Percentiles rank a stretch among this genome's conserved stretches.
Conservation (phyloP, 2,329 filamentous ascomycete species). For the Hypocreales sp. region DNA sequence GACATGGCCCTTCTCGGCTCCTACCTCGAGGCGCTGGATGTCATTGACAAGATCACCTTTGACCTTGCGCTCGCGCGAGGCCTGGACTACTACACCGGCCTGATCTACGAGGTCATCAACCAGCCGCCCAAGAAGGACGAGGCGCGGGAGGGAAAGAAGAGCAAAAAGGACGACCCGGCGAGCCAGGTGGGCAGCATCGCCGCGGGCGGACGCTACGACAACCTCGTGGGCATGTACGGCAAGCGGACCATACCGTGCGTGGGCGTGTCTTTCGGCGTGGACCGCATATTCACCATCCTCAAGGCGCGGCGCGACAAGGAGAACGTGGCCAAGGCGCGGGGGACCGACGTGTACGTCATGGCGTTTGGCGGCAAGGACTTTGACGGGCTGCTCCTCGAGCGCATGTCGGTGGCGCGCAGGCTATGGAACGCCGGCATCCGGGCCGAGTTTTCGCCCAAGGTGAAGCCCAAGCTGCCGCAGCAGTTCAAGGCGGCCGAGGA, state of each 20-base stretch:
- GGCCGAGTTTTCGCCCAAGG: slow-evolving; percentile 80
- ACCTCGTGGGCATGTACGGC: slow-evolving; percentile 87
- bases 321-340: slow-evolving; percentile 45
- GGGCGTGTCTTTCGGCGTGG: slow-evolving; percentile 75
- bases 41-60: slow-evolving; percentile 64
- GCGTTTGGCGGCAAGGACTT: slow-evolving; percentile 81
- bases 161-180: slow-evolving; percentile 36
- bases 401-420: slow-evolving; percentile 61
- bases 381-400: slow-evolving; percentile 64
- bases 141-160: slow-evolving; percentile 23
- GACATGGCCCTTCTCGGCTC: slow-evolving; percentile 70
- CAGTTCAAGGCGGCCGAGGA: slow-evolving; percentile 91
- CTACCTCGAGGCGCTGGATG: slow-evolving; percentile 66
- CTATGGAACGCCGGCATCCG: slow-evolving; percentile 74
- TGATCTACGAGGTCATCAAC: slow-evolving; percentile 83
- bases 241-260: slow-evolving; percentile 57
- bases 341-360: slow-evolving; percentile 79
- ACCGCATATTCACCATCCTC: slow-evolving; percentile 85
- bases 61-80: slow-evolving; percentile 82
- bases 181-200: slow-evolving; percentile 69
- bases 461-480: slow-evolving; percentile 72
- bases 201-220: slow-evolving; percentile 81
- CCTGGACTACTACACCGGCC: slow-evolving; percentile 81
- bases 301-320: slow-evolving; percentile 53
- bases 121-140: slow-evolving; percentile 25